These are phyloP conservation scores for Plasmodium inui DNA, from an alignment of 169 alveolate species.

Conservation along the genomic window DNA sequence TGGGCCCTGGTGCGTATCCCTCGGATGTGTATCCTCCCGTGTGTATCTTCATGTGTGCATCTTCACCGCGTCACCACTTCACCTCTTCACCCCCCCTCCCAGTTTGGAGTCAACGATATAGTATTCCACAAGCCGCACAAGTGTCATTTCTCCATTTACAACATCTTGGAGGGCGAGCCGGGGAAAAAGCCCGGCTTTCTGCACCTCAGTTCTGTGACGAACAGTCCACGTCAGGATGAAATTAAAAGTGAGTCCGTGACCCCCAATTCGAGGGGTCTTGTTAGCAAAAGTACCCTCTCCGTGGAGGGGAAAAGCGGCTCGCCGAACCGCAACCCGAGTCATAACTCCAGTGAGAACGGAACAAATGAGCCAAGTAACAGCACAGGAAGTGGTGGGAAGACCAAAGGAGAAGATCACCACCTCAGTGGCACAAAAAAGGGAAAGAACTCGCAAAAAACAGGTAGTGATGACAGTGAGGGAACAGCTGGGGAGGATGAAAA, in stretches of 20 bases:
- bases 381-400: neutral
- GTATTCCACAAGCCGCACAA: slow-evolving; percentile 41
- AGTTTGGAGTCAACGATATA: slow-evolving; percentile 63
- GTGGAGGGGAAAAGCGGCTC: neutral
- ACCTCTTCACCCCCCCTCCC: slow-evolving; percentile 57
- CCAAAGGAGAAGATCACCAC: slow-evolving; percentile 23
- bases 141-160: slow-evolving; percentile 77
- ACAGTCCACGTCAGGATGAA: slow-evolving; percentile 1
- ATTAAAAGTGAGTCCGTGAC: neutral
- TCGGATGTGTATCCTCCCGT: neutral
- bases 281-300: neutral
- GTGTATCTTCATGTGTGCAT: too few species aligned
- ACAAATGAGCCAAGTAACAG: neutral
- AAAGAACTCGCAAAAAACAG: neutral
- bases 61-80: slow-evolving; percentile 54
- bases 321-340: neutral
- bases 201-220: slow-evolving; percentile 58
- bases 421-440: slow-evolving; percentile 5
- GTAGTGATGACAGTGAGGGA: neutral
- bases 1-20: neutral
- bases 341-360: neutral
- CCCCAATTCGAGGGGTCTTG: neutral
- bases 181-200: slow-evolving; percentile 88
- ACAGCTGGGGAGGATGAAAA: slow-evolving; percentile 8
- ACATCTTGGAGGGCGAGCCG: slow-evolving; percentile 84